Base-by-base conservation (phyloP, 345 rosid genomes). In the Stellera chamaejasme region DNA sequence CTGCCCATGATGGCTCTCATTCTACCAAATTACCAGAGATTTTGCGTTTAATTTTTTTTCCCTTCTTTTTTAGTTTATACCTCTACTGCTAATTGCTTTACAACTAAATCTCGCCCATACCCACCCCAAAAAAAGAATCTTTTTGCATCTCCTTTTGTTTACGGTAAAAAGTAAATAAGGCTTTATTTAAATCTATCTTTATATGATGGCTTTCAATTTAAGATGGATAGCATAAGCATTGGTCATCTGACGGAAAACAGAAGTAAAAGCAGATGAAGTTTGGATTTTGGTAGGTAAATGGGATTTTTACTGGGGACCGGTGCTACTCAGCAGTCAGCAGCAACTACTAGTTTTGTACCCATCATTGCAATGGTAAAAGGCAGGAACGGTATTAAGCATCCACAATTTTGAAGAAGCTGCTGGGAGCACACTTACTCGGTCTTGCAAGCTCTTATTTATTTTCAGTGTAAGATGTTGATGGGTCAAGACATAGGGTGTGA, bases 381-480 rank as follows among this genome's bases (percentile, higher is more conserved):
- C 62, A 42, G 69, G 58, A 72, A 54, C 39, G 3, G 39, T 32
- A 32, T 32, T 19, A 32, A 32, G 39, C 39, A 32, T 8, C 39
- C 39, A 32, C 39, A 32, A 4, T 32, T 32, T 32, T 32, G 39
- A 61, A 68, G 32, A 63, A 56, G 56, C 56, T 56, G 52, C 51
- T 43, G 63, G 68, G 28, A 49, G 26, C 55, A 60, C 63, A 39
- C 59, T 67, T 66, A 58, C 73, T 49, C 66, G 54, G 65, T 60
- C 73, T 49, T 64, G 56, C 63, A 66, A 52, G 50, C 72, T 74
- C 80, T 75, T 70, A 75, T 79, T 75, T 70, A 75, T 79, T 81
- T 81, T 79, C 85, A 87, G 82, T 77, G 96, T 69, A 57, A 76
- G 89, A 87, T 68, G 87, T 76, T 87, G 87, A 82, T 79, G 77